Evolutionary conservation across 306 rosid genomes (phyloP).

Genomic region (Trifolium pratense): DNA sequence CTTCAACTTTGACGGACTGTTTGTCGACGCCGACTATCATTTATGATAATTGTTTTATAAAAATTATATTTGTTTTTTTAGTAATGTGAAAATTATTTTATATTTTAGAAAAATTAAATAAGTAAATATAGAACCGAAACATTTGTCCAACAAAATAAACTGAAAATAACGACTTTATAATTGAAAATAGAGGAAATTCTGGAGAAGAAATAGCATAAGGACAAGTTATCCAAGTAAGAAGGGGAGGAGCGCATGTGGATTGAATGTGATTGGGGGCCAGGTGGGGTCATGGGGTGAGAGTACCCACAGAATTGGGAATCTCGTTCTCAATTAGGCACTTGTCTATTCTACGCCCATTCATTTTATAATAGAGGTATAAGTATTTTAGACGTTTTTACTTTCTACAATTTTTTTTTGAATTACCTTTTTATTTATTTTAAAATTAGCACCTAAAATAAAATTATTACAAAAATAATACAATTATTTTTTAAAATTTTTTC

Average conservation of each 20-base stretch:
- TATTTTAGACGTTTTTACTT: neutral
- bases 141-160: neutral
- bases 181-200: neutral
- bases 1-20: too few relatives aligned
- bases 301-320: constrained; percentile 32
- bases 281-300: constrained; percentile 1
- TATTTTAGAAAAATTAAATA: neutral
- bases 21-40: too few relatives aligned
- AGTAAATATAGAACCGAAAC: neutral
- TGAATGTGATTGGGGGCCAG: neutral
- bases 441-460: too few relatives aligned
- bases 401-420: neutral
- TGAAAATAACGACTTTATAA: neutral
- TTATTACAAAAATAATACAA: too few relatives aligned
- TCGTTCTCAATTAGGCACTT: neutral
- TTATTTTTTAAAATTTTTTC: too few relatives aligned
- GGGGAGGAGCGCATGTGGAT: constrained; percentile 27
- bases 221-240: neutral
- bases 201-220: neutral
- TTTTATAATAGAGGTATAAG: neutral
- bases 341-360: constrained; percentile 4
- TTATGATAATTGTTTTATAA: too few relatives aligned
- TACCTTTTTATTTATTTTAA: too few relatives aligned
- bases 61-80: neutral
- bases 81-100: neutral